Percentiles rank a stretch among this genome's conserved stretches.
Evolutionary conservation across 352 stramenopile species (phyloP).

Genomic region (Plasmopara muralis): DNA sequence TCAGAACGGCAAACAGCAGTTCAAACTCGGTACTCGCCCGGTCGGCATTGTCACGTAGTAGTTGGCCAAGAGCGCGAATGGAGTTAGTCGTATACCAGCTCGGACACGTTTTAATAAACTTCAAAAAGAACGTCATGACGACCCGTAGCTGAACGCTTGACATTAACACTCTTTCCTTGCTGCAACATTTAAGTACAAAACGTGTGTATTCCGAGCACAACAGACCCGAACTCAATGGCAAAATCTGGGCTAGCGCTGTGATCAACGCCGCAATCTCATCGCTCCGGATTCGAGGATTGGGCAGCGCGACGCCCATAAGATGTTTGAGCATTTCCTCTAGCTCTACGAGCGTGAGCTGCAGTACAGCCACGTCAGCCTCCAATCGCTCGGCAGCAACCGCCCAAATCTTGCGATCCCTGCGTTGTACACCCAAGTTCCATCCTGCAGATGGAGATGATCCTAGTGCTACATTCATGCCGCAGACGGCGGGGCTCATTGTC

Average conservation of each 20-base stretch:
- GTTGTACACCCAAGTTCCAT: constrained; percentile 59
- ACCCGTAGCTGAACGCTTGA: constrained; percentile 43
- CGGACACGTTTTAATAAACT: constrained; percentile 68
- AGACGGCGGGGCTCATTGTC: constrained; percentile 25
- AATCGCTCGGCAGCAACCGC: constrained; percentile 40
- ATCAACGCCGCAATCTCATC: constrained; percentile 64
- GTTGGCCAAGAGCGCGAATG: constrained; percentile 62
- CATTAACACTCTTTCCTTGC: constrained; percentile 70
- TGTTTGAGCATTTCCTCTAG: constrained; percentile 78
- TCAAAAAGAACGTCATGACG: constrained; percentile 65
- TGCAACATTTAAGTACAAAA: constrained; percentile 73
- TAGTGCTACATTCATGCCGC: constrained; percentile 9
- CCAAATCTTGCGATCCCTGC: constrained; percentile 66
- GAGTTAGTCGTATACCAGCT: constrained; percentile 66
- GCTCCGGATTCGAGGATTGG: constrained; percentile 58
- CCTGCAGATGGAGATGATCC: constrained; percentile 21
- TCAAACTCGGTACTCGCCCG: constrained; percentile 55
- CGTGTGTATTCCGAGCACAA: constrained; percentile 72
- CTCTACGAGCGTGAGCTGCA: constrained; percentile 66
- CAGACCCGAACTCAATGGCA: constrained; percentile 63
- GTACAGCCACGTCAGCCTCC: constrained; percentile 45
- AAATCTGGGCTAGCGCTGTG: constrained; percentile 42
- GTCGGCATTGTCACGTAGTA: constrained; percentile 78
- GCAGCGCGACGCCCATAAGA: constrained; percentile 43
- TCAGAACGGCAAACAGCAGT: constrained; percentile 54